phyloP scores from a whole-genome alignment of 164 flowering plant species.

The Akebia trifoliata region DNA sequence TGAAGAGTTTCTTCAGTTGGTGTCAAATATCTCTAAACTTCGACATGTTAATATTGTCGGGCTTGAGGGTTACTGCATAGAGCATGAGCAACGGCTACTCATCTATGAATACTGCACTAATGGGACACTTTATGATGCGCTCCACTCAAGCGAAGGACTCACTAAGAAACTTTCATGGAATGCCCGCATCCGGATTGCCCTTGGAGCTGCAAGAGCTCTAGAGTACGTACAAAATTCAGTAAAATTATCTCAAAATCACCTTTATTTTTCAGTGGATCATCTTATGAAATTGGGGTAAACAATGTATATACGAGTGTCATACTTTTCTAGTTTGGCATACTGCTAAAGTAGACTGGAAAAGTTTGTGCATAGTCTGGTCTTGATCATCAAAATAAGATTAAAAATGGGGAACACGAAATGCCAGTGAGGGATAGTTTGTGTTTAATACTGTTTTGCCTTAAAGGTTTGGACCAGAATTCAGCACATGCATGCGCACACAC shows the following conservation, averaged over 20 bases:
- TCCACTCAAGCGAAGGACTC: conserved; percentile 70
- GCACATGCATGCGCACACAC: no score
- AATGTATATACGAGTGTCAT: neutral
- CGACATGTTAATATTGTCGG: conserved; percentile 85
- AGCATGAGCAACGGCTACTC: conserved; percentile 78
- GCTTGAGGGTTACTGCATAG: conserved; percentile 87
- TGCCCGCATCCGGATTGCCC: conserved; percentile 73
- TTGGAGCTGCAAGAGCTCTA: conserved; percentile 90
- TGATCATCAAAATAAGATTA: no score
- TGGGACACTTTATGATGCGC: conserved; percentile 76
- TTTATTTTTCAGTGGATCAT: conserved; percentile 1
- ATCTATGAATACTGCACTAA: conserved; percentile 77
- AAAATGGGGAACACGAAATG: no score
- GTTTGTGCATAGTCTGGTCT: no score
- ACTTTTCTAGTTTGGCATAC: neutral
- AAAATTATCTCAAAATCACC: neutral
- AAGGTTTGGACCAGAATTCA: no score
- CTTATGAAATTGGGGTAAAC: neutral
- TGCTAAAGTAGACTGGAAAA: neutral
- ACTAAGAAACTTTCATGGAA: conserved; percentile 73
- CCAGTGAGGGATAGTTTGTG: no score
- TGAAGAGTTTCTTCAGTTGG: conserved; percentile 73
- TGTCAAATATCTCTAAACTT: conserved; percentile 58
- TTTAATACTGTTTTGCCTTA: no score
- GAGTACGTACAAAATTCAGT: conserved; percentile 50